These are phyloP conservation scores for Petrea volubilis DNA, from an alignment of 257 asterid genomes.

Conservation along the genomic window DNA sequence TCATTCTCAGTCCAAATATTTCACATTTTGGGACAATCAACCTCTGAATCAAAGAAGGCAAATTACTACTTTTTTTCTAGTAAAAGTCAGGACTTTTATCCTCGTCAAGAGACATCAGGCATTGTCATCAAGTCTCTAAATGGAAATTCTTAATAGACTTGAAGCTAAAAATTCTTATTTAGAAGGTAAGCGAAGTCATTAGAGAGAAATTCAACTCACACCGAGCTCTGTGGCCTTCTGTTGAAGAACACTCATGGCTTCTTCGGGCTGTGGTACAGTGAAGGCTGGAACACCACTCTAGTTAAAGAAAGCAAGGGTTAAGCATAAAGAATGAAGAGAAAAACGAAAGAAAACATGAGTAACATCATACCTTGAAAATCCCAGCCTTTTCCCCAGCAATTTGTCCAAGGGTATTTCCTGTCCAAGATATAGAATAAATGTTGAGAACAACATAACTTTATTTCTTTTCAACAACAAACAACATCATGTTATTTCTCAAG, in stretches of 20 bases:
- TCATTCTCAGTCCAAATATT: background rate
- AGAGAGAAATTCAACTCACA: conserved; percentile 42
- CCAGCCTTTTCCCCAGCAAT: conserved; percentile 99
- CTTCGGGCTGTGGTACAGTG: conserved; percentile 72
- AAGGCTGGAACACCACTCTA: conserved; percentile 66
- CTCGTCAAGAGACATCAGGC: conserved; percentile 10
- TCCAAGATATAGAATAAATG: conserved; percentile 24
- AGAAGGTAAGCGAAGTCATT: conserved; percentile 8
- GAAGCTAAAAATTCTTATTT: conserved; percentile 6
- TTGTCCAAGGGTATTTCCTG: conserved; percentile 95
- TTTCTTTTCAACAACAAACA: conserved; percentile 3
- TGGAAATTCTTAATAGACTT: background rate
- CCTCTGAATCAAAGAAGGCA: conserved; percentile 4
- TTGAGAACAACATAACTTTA: conserved; percentile 10
- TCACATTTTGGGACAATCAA: background rate
- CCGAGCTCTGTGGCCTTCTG: conserved; percentile 58
- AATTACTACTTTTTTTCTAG: background rate
- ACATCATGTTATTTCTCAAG: conserved; percentile 8
- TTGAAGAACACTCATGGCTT: conserved; percentile 66
- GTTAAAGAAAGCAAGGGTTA: conserved; percentile 10
- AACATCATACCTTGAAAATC: conserved; percentile 74
- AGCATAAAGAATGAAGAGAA: conserved; percentile 11
- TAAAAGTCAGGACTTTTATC: conserved; percentile 8
- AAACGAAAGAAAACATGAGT: conserved; percentile 7
- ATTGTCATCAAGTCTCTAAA: conserved; percentile 7